Percentiles rank a stretch among this genome's conserved stretches.
phyloP scores from a whole-genome alignment of 352 stramenopile species.

The Phytopythium mirpurense region DNA sequence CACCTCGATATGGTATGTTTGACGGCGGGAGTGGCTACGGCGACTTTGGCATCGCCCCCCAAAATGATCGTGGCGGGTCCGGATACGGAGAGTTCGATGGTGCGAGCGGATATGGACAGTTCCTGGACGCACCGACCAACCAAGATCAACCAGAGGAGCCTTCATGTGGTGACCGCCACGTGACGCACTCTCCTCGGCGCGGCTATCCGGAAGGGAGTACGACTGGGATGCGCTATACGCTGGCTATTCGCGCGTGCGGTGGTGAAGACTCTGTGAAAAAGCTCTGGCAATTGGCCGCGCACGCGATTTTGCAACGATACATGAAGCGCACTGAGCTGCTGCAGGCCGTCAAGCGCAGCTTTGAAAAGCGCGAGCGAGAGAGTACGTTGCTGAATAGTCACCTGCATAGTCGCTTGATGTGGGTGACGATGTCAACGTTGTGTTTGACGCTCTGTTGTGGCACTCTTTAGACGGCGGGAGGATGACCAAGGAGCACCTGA shows the following conservation, averaged over 20 bases:
- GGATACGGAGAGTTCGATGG: slow-evolving; percentile 31
- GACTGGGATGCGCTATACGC: slow-evolving; percentile 30
- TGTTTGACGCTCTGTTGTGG: no score
- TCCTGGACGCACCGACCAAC: slow-evolving; percentile 12
- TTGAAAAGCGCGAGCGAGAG: slow-evolving; percentile 46
- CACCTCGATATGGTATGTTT: slow-evolving; percentile 28
- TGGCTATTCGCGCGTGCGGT: slow-evolving; percentile 26
- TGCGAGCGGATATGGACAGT: slow-evolving; percentile 31
- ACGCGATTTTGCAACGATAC: slow-evolving; percentile 35
- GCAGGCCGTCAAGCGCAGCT: slow-evolving; percentile 44
- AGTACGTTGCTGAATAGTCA: slow-evolving; percentile 23
- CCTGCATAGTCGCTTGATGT: no score
- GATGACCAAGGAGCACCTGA: slow-evolving; percentile 48
- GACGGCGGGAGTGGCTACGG: slow-evolving; percentile 30
- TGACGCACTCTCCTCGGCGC: neutral
- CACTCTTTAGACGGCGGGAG: slow-evolving; percentile 25
- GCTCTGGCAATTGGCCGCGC: slow-evolving; percentile 29
- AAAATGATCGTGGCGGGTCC: slow-evolving; percentile 9
- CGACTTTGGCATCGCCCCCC: slow-evolving; percentile 12
- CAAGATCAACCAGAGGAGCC: slow-evolving; percentile 5
- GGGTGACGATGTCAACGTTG: no score
- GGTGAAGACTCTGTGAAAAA: slow-evolving; percentile 22
- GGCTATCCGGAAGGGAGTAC: slow-evolving; percentile 2
- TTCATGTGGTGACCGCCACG: neutral
- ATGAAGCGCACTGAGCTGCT: slow-evolving; percentile 41